Percentiles rank a stretch among this genome's conserved stretches.
These are phyloP conservation scores for Colletotrichum siamense DNA, from an alignment of 2,329 filamentous ascomycete species.

Conservation along the genomic window DNA sequence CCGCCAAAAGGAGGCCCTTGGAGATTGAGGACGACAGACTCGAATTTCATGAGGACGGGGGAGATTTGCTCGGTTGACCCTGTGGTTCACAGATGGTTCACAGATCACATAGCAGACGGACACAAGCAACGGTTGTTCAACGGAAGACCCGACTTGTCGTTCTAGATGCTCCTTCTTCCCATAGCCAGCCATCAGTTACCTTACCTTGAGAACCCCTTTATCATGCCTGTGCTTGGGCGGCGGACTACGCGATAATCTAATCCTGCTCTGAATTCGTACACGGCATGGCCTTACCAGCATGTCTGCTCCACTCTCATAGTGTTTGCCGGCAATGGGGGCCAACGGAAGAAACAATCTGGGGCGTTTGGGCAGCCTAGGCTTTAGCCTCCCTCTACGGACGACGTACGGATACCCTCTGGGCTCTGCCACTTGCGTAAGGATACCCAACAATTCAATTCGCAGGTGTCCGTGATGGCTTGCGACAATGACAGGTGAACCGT, in stretches of 20 bases:
- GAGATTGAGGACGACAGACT: constrained; percentile 14
- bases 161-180: not conserved
- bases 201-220: not conserved
- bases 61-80: not conserved
- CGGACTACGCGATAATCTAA: not conserved
- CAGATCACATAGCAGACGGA: not conserved
- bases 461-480: not conserved
- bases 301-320: not conserved
- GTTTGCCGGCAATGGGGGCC: not conserved
- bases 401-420: not conserved
- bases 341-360: constrained; percentile 9
- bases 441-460: not conserved
- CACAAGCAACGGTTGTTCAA: not conserved
- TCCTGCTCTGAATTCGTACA: not conserved
- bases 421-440: not conserved
- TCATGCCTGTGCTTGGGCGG: not conserved
- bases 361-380: not conserved
- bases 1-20: constrained; percentile 17
- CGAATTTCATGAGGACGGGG: not conserved
- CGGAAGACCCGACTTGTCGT: not conserved
- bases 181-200: not conserved
- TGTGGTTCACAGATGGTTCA: not conserved
- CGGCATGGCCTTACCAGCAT: not conserved
- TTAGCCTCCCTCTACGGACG: not conserved
- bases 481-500: constrained; percentile 9